Conservation (phyloP, 1,284 basidiomycete genomes). For the Stygiomarasmius scandens region DNA sequence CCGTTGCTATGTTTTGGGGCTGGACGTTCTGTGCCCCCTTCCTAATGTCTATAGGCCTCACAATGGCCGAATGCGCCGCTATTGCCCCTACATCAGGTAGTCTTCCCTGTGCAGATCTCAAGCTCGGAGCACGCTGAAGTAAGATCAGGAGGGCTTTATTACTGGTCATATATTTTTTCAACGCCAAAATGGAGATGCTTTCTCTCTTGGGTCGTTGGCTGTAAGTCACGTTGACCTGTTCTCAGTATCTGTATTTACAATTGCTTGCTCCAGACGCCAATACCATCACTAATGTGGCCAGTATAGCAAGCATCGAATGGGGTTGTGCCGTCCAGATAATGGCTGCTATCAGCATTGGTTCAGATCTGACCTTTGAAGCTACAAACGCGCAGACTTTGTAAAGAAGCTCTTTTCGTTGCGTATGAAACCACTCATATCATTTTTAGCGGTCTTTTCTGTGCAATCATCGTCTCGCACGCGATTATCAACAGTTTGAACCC, state of each 20-base stretch:
- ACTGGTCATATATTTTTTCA: slow-evolving; percentile 39
- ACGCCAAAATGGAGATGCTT: slow-evolving; percentile 34
- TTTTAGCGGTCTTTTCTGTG: slow-evolving; percentile 33
- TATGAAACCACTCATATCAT: too few species aligned
- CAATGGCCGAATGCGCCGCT: slow-evolving; percentile 55
- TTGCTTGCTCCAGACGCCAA: slow-evolving; percentile 33
- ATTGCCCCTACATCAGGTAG: slow-evolving; percentile 53
- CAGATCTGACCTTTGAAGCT: slow-evolving; percentile 29
- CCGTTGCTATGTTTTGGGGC: slow-evolving; percentile 53
- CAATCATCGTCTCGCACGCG: slow-evolving; percentile 32
- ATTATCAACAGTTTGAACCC: slow-evolving; percentile 48
- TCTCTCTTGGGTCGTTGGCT: slow-evolving; percentile 46
- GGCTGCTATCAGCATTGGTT: slow-evolving; percentile 38
- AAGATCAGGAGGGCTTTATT: slow-evolving; percentile 47
- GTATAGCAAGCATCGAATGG: slow-evolving; percentile 48
- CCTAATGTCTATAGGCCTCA: slow-evolving; percentile 50
- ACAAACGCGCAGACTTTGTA: slow-evolving; percentile 35
- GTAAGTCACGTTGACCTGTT: slow-evolving; percentile 23
- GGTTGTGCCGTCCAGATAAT: slow-evolving; percentile 41
- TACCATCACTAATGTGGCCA: slow-evolving; percentile 41
- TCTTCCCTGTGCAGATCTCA: too few species aligned
- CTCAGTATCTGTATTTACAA: background rate
- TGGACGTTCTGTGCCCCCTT: slow-evolving; percentile 40
- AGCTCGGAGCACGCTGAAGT: too few species aligned
- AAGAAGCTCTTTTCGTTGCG: too few species aligned